A percentile compares a stretch with the other conserved stretches of the same genome.
Conservation (phyloP, 768 basidiomycete species). For the Panus rudis region DNA sequence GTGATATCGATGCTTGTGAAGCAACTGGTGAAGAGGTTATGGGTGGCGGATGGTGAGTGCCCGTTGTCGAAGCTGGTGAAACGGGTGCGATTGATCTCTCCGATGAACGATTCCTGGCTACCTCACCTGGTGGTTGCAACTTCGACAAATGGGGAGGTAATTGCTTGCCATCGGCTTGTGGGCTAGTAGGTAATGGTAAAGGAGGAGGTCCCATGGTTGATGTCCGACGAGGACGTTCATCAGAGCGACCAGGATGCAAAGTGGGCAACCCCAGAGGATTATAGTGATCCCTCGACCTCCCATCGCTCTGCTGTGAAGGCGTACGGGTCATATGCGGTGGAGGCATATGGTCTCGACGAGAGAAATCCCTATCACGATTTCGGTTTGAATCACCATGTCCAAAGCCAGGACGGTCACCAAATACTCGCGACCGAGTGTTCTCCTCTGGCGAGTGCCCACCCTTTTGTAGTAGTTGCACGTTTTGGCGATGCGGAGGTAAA, state of each 20-base stretch:
- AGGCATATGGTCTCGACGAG: constrained; percentile 13
- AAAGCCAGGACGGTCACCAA: constrained; percentile 15
- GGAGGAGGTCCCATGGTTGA: constrained; percentile 49
- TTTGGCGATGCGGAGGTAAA: constrained; percentile 32
- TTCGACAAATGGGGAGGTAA: constrained; percentile 52
- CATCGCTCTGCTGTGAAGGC: constrained; percentile 12
- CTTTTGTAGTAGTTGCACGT: constrained; percentile 61
- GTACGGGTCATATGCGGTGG: constrained; percentile 1
- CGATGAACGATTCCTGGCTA: too few relatives aligned
- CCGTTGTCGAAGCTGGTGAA: constrained; percentile 26
- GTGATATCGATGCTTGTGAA: constrained; percentile 13
- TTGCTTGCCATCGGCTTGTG: constrained; percentile 41
- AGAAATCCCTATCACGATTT: constrained; percentile 14
- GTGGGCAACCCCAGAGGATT: constrained; percentile 1
- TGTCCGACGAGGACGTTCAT: constrained; percentile 9
- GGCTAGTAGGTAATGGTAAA: constrained; percentile 30
- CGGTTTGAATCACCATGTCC: constrained; percentile 10
- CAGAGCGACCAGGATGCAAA: not conserved
- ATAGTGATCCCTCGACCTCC: constrained; percentile 4
- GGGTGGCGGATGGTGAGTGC: constrained; percentile 6
- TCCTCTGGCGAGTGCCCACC: constrained; percentile 17
- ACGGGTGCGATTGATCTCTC: constrained; percentile 4
- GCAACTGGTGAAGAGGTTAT: constrained; percentile 11
- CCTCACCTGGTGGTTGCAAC: constrained; percentile 23
- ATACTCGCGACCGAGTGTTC: constrained; percentile 10